Base-by-base conservation (phyloP, 2,329 filamentous ascomycete genomes). In the Aspergillus nomiae region DNA sequence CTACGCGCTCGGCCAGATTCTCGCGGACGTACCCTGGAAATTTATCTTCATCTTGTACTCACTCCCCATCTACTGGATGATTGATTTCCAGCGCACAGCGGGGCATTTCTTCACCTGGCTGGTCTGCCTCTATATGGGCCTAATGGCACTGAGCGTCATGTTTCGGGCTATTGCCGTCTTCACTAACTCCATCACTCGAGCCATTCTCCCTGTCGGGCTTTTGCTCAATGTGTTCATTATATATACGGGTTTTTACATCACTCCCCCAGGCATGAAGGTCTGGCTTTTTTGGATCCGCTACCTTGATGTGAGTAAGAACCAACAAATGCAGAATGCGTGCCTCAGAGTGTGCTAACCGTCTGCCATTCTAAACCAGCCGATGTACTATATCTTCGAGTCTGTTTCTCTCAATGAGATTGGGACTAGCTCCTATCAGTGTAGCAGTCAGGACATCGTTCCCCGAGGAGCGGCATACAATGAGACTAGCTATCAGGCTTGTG, bases 261-360 rank as follows among this genome's bases (percentile, higher is more conserved):
- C 92, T 73, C 92, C 90, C 71, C 86, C 89, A 62, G 86, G 83
- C 2, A 86, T 92, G 71, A 88, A 92, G 69, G 87, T 88, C 5
- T 92, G 90, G 88, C 75, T 93, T 5, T 82, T 89, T 19, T 94
- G 91, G 91, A 87, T 93, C 63, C 90, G 88, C 78, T 93, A 89
- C 81, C 80, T 92, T 74, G 92, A 92, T 65, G 83, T 88, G 0
- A 78, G 92, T 0, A 3, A 10, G 38, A 10, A 41, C 19, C 16
- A 41, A n/a, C 16, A 41, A 3, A 16, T n/a, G 2, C 16, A 41
- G 38, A 41, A 41, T 41, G 38, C 16, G 9, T 9, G 7, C n/a
- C 7, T n/a, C 8, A 19, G 16, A n/a, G 10, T n/a, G 7, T n/a
- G 3, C 38, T n/a, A 41, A 41, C 38, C 90, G 89, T 58, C 82